A percentile compares a stretch with the other conserved stretches of the same genome.
phyloP scores from a whole-genome alignment of 768 basidiomycete species.

The Lepiota venenata region DNA sequence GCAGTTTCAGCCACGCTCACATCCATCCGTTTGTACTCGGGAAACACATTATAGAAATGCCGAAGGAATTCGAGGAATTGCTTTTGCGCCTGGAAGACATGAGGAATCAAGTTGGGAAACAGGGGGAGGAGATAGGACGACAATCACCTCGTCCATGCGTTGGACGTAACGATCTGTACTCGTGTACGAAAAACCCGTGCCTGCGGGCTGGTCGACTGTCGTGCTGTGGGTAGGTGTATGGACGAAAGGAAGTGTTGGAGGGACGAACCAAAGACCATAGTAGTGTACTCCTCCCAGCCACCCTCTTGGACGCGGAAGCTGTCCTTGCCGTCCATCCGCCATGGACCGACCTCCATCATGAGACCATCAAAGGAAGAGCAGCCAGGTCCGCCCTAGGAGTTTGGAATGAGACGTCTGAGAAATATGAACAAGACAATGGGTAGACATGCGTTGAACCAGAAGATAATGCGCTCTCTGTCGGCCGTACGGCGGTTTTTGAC shows the following conservation, averaged over 20 bases:
- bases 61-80: conserved; percentile 82
- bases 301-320: conserved; percentile 74
- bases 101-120: conserved; percentile 8
- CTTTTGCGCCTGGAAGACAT: conserved; percentile 51
- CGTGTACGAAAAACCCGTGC: conserved; percentile 91
- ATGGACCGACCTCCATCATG: conserved; percentile 98
- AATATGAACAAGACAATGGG: background rate
- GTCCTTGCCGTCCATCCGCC: conserved; percentile 71
- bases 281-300: conserved; percentile 97
- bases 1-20: conserved; percentile 42
- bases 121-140: background rate
- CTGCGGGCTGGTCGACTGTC: conserved; percentile 95
- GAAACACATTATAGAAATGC: conserved; percentile 90
- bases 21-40: conserved; percentile 79
- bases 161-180: conserved; percentile 84
- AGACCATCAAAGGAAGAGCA: conserved; percentile 97
- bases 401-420: conserved; percentile 6
- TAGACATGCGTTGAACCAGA: conserved; percentile 91
- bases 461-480: conserved; percentile 87
- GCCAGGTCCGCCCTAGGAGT: conserved; percentile 83
- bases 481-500: conserved; percentile 82
- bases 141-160: conserved; percentile 59
- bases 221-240: conserved; percentile 3
- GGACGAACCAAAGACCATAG: conserved; percentile 81
- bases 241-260: background rate